phyloP scores from a whole-genome alignment of 2,329 filamentous ascomycete genomes.

The Xylariomycetidae sp. region DNA sequence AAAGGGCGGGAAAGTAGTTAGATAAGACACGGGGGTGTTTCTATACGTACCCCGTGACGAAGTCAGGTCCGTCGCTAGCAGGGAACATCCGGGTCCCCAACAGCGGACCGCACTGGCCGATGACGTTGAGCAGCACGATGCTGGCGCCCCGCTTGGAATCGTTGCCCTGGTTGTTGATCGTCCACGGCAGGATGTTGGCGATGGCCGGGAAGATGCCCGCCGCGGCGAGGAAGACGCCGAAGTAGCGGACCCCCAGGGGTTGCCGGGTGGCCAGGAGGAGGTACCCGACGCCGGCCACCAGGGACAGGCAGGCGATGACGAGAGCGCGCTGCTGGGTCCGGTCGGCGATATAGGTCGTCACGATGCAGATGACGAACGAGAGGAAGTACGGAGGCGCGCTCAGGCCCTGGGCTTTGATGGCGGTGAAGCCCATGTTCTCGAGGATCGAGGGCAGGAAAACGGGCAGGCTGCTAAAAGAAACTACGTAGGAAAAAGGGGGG shows the following conservation, averaged over 20 bases:
- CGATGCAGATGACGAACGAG: conserved; percentile 59
- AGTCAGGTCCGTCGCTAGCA: conserved; percentile 29
- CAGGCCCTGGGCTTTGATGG: conserved; percentile 65
- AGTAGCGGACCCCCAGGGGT: conserved; percentile 32
- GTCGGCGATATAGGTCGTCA: conserved; percentile 62
- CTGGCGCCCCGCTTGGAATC: conserved; percentile 61
- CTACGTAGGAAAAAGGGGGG: conserved; percentile 57
- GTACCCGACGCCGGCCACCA: conserved; percentile 59
- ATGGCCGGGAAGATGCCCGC: conserved; percentile 64
- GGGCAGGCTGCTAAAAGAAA: conserved; percentile 61
- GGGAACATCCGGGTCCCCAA: conserved; percentile 63
- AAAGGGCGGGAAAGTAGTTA: no score
- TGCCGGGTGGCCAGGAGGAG: conserved; percentile 56
- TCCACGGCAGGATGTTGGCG: conserved; percentile 65
- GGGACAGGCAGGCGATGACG: conserved; percentile 51
- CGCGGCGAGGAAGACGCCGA: conserved; percentile 45
- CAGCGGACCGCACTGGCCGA: conserved; percentile 58
- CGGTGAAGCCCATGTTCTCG: conserved; percentile 62
- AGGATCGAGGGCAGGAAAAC: conserved; percentile 63
- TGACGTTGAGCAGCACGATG: conserved; percentile 56
- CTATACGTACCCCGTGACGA: conserved; percentile 34
- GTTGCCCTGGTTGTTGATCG: conserved; percentile 62
- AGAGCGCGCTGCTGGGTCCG: conserved; percentile 58
- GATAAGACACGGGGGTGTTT: no score
- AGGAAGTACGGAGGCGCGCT: conserved; percentile 68